phyloP scores from a whole-genome alignment of 1,139 yeast genomes.

The Maudiozyma humilis region DNA sequence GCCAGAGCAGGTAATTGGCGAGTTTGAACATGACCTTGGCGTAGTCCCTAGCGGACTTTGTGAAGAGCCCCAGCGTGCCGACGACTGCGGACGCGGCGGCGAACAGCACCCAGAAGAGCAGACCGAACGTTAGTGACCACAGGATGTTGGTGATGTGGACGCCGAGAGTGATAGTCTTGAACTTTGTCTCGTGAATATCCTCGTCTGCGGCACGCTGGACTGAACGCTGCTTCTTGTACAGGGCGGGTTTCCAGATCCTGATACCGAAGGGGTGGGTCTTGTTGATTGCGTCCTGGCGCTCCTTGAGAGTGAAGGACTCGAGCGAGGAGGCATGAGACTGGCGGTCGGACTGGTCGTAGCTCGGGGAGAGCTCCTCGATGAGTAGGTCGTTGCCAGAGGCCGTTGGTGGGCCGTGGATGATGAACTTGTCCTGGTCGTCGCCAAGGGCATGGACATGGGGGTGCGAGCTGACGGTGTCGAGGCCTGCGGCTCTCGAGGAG shows the following conservation, averaged over 20 bases:
- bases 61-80: conserved; percentile 43
- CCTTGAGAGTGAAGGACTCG: conserved; percentile 83
- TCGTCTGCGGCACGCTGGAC: conserved; percentile 88
- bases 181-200: conserved; percentile 73
- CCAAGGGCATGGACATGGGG: neutral
- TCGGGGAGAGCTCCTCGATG: conserved; percentile 7
- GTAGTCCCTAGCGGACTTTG: conserved; percentile 44
- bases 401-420: conserved; percentile 9
- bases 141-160: conserved; percentile 65
- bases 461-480: neutral
- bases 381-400: conserved; percentile 6
- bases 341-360: conserved; percentile 8
- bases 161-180: conserved; percentile 45
- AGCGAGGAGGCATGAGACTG: conserved; percentile 22
- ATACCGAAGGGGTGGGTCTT: conserved; percentile 97
- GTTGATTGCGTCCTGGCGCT: conserved; percentile 92
- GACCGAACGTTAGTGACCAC: conserved; percentile 71
- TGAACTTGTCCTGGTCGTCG: conserved; percentile 6
- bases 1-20: conserved; percentile 66
- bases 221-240: conserved; percentile 84
- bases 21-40: conserved; percentile 53
- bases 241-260: conserved; percentile 96
- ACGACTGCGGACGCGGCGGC: conserved; percentile 38
- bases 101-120: conserved; percentile 49
- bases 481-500: neutral